Evolutionary conservation across 371 early-diverging fungal genomes (phyloP).

Genomic region (Rhizomucor miehei): DNA sequence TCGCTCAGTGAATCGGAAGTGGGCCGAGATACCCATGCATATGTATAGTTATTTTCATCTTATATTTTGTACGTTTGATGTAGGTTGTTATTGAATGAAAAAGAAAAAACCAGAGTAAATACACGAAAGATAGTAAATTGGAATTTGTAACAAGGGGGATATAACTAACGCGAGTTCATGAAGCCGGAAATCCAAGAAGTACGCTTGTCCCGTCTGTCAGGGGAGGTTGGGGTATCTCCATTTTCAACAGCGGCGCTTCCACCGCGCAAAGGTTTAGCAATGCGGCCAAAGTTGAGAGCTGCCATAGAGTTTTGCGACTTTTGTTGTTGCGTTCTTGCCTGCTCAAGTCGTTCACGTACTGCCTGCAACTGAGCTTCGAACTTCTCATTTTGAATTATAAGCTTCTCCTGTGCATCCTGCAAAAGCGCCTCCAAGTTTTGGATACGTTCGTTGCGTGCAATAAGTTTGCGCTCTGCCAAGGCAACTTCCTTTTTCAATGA

Average conservation of each 20-base stretch:
- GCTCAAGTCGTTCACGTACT: constrained; percentile 72
- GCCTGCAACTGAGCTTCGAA: constrained; percentile 45
- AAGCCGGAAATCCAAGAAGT: constrained; percentile 42
- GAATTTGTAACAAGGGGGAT: neutral
- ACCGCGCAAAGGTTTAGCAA: constrained; percentile 92
- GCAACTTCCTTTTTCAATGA: constrained; percentile 90
- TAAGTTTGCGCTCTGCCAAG: constrained; percentile 87
- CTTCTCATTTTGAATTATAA: constrained; percentile 80
- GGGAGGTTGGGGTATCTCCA: constrained; percentile 18
- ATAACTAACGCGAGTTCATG: constrained; percentile 32
- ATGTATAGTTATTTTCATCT: neutral
- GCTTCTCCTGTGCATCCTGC: constrained; percentile 74
- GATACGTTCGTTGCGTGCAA: constrained; percentile 91
- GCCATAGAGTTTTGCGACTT: constrained; percentile 48
- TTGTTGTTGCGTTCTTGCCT: constrained; percentile 54
- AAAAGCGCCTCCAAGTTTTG: constrained; percentile 82
- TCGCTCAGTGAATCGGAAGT: constrained; percentile 6
- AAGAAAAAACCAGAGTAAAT: no score
- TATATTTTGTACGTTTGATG: neutral
- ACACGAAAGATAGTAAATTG: no score
- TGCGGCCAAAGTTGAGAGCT: constrained; percentile 76
- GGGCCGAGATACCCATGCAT: neutral
- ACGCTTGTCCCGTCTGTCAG: constrained; percentile 31
- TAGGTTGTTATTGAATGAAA: constrained; percentile 7
- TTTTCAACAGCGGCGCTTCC: constrained; percentile 46